Evolutionary conservation across 306 rosid genomes (phyloP), one percentile per base, ranked within the genome.

Genomic region (Fragaria nilgerrensis): DNA sequence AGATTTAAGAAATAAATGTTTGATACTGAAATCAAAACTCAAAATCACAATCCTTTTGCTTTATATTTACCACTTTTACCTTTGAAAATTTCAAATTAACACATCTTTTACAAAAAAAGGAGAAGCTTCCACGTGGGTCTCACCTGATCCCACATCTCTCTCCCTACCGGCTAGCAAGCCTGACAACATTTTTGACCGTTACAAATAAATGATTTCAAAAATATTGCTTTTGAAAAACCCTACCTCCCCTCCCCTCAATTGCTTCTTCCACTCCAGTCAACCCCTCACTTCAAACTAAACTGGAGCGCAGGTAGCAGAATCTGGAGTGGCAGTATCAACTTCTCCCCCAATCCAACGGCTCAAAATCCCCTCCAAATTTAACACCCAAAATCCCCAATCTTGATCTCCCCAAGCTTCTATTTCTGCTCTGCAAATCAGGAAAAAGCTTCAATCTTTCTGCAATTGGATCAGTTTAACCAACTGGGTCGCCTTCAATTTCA

Each of bases 141-240:
- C 25, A 84, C 0, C 27, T 75, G 89, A 27, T 71, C 87, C 85
- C 88, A 79, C 73, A 39, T 29, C 12, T 58, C 80, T 52, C 55
- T 36, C 47, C 63, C 65, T 39, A 47, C 36, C 61, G 84, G 58
- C 75, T 50, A 73, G 61, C 82, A 53, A 48, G 11, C 23, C 81
- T 90, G 85, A 79, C 84, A 74, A 39, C 29, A 78, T 71, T 74
- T 82, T 79, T 75, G 96, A 92, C 97, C 97, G 97, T 90, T 92
- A 66, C 76, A 7, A 20, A 44, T 59, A 61, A 7, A 65, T 27
- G 72, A 77, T 88, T 37, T 85, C 85, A 85, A 85, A 89, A 39
- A 39, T 7, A 41, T 41, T 41, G 44, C 44, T 27, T 69, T 76
- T 27, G 48, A 78, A 65, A 61, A 70, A 32, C 56, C 52, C 72